These are phyloP conservation scores for Aureobasidium sp. DNA, from an alignment of 2,329 filamentous ascomycete species.

Conservation along the genomic window DNA sequence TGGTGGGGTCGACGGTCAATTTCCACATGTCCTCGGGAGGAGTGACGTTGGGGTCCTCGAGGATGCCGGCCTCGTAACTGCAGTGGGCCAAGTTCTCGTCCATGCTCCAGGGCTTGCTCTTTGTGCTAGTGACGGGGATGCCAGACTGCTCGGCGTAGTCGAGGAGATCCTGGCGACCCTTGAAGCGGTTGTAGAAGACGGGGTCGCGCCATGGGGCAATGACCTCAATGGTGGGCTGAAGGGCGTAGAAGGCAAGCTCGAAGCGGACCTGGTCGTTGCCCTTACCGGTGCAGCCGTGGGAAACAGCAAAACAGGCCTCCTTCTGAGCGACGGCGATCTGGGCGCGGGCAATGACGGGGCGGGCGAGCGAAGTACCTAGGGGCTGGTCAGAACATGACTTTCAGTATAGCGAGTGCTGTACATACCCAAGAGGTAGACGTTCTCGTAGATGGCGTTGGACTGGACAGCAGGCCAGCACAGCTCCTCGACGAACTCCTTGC, in stretches of 20 bases:
- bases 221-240: constrained; percentile 59
- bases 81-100: constrained; percentile 69
- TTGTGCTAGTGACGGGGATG: constrained; percentile 66
- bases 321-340: constrained; percentile 57
- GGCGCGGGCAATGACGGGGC: constrained; percentile 61
- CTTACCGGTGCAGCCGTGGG: constrained; percentile 54
- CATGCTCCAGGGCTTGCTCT: constrained; percentile 62
- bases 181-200: constrained; percentile 62
- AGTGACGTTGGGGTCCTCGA: constrained; percentile 57
- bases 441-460: constrained; percentile 38
- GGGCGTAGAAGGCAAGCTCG: constrained; percentile 54
- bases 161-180: constrained; percentile 63
- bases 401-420: constrained; percentile 19
- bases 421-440: constrained; percentile 49
- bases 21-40: constrained; percentile 77
- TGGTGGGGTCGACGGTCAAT: constrained; percentile 55
- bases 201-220: constrained; percentile 69
- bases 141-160: constrained; percentile 59
- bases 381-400: not conserved
- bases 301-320: constrained; percentile 45
- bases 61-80: constrained; percentile 69
- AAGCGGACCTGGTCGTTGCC: constrained; percentile 60
- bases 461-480: constrained; percentile 73
- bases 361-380: constrained; percentile 45
- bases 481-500: constrained; percentile 67